Evolutionary conservation across 345 rosid genomes (phyloP), one percentile per base, ranked within the genome.

Genomic region (Conringia planisiliqua): DNA sequence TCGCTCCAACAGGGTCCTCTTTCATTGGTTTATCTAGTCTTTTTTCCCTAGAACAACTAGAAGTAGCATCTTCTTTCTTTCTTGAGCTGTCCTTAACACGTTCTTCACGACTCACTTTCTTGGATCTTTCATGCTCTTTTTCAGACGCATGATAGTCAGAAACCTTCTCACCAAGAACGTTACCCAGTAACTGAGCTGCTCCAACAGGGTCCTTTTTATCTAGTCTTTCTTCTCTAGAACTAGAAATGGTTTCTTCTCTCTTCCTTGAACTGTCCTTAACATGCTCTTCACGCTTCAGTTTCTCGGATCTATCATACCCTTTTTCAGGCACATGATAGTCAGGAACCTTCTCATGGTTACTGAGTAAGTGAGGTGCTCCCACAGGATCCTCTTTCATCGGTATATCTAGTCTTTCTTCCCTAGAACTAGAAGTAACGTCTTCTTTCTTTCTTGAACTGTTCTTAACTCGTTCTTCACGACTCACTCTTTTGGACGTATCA

Each of bases 401-500:
- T 35, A 67, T 60, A 16, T 20, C 64, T 66, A 65, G 20, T 51
- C 30, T 69, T 35, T 70, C 74, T 18, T 76, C 83, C 69, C 65
- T 85, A 11, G 68, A 59, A 55, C 57, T 80, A 35, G 72, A 71
- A 66, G 27, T 35, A 20, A 36, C 30, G 6, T 81, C 83, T 46
- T 75, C 76, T 63, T 79, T 81, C 74, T 66, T 72, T 75, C 46
- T 57, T 26, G 79, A 62, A 50, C 78, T 77, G 26, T 48, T 75
- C 83, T 80, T 82, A 54, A 61, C 80, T 61, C 18, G 56, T 62
- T 78, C 87, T 71, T 81, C 85, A 24, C 16, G 35, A 14, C 55
- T 50, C 36, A 60, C 75, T 57, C 76, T 76, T 59, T 78, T 70
- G 13, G 73, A 71, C 14, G 62, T 61, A 59, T 72, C 62, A 70